A percentile compares a stretch with the other conserved stretches of the same genome.
phyloP scores from a whole-genome alignment of 1,284 basidiomycete genomes.

The Melanopsichium pennsylvanicum region DNA sequence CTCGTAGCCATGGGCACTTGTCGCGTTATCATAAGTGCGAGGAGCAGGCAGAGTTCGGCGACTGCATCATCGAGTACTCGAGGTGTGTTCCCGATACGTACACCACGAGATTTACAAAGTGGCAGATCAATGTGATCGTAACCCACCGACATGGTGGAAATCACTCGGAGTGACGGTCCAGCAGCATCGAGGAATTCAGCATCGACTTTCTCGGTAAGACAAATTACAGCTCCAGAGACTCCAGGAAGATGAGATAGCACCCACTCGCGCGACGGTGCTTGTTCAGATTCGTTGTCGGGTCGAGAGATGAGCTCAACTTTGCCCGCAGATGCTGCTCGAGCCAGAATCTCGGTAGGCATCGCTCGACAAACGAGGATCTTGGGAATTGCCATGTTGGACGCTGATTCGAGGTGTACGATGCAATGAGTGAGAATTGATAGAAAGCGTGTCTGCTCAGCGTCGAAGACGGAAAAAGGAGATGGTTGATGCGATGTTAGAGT shows the following conservation, averaged over 20 bases:
- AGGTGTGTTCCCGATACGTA: constrained; percentile 88
- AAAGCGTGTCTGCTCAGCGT: too few species aligned
- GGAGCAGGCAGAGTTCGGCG: constrained; percentile 86
- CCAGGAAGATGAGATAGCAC: constrained; percentile 77
- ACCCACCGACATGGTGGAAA: constrained; percentile 79
- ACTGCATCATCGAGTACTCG: constrained; percentile 88
- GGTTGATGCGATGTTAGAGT: not conserved
- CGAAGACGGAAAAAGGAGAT: too few species aligned
- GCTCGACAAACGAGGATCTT: constrained; percentile 32
- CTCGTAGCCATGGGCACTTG: constrained; percentile 74
- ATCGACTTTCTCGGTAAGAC: constrained; percentile 79
- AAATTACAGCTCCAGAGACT: constrained; percentile 74
- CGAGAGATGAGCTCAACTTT: constrained; percentile 71
- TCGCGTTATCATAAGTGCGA: constrained; percentile 87
- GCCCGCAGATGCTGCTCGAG: constrained; percentile 21
- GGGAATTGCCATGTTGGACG: constrained; percentile 17
- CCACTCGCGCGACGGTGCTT: constrained; percentile 72
- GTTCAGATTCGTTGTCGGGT: constrained; percentile 70
- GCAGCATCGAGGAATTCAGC: constrained; percentile 51
- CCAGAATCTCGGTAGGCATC: constrained; percentile 35
- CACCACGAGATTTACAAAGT: constrained; percentile 73
- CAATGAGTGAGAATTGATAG: too few species aligned
- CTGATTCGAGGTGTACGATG: not conserved
- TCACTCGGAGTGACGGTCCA: constrained; percentile 73
- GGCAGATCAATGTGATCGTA: constrained; percentile 80